Evolutionary conservation across 1,284 basidiomycete species (phyloP).

Genomic region (Ustilago shanxiensis): DNA sequence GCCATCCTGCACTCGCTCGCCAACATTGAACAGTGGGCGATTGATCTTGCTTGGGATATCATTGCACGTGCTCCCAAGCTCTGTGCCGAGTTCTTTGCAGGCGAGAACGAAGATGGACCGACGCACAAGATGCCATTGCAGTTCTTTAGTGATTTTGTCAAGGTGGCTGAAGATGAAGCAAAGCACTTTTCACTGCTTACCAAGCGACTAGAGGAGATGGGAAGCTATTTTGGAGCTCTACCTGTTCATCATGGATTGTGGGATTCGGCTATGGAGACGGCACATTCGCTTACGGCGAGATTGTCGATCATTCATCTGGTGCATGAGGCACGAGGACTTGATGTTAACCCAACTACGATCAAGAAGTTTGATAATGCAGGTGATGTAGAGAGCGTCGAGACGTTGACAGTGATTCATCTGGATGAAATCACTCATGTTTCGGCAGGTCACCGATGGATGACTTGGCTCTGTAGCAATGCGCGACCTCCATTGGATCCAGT

Average conservation of each 20-base stretch:
- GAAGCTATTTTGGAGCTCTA: constrained; percentile 79
- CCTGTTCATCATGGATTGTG: constrained; percentile 75
- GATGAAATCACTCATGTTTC: constrained; percentile 87
- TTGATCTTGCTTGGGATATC: constrained; percentile 73
- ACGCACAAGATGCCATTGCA: constrained; percentile 57
- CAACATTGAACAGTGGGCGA: constrained; percentile 91
- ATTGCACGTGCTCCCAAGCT: constrained; percentile 75
- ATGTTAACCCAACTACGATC: constrained; percentile 83
- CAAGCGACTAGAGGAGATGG: constrained; percentile 74
- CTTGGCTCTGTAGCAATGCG: constrained; percentile 77
- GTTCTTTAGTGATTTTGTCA: constrained; percentile 70
- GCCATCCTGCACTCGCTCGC: constrained; percentile 85
- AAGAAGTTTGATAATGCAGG: constrained; percentile 79
- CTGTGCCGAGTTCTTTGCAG: constrained; percentile 45
- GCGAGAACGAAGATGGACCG: constrained; percentile 25
- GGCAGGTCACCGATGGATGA: constrained; percentile 85
- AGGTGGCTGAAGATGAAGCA: constrained; percentile 81
- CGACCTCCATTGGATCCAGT: constrained; percentile 78
- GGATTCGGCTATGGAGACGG: constrained; percentile 83
- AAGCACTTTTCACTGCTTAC: constrained; percentile 75
- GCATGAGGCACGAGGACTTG: constrained; percentile 87
- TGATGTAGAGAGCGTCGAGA: constrained; percentile 78
- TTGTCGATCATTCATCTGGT: constrained; percentile 90
- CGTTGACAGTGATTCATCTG: constrained; percentile 69
- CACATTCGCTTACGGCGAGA: constrained; percentile 79